phyloP scores from a whole-genome alignment of 2,329 filamentous ascomycete genomes.

The Myotisia sp. region DNA sequence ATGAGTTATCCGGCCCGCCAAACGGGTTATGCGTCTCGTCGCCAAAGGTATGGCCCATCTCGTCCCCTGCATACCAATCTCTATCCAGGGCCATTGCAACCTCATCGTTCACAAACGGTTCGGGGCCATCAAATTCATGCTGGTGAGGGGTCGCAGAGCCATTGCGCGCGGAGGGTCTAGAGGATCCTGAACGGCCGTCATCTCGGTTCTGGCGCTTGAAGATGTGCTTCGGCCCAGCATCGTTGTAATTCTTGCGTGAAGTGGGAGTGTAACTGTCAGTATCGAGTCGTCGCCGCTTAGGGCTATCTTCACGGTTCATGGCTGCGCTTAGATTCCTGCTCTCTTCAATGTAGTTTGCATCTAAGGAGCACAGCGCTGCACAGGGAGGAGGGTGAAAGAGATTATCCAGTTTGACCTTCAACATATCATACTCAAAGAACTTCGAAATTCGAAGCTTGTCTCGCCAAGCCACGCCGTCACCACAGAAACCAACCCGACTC shows the following conservation, averaged over 20 bases:
- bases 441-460: too few species aligned
- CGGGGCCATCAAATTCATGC: conserved; percentile 46
- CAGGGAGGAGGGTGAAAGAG: too few species aligned
- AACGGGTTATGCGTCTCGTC: conserved; percentile 92
- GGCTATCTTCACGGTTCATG: conserved; percentile 37
- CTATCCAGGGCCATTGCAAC: conserved; percentile 66
- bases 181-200: conserved; percentile 6
- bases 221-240: conserved; percentile 21
- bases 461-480: too few species aligned
- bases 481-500: too few species aligned
- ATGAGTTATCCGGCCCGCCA: conserved; percentile 56
- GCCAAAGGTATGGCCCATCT: conserved; percentile 71
- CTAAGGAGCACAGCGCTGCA: too few species aligned
- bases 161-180: conserved; percentile 19
- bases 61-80: conserved; percentile 86
- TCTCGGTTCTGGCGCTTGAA: conserved; percentile 8
- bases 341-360: too few species aligned
- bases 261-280: conserved; percentile 45
- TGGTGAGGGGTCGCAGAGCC: conserved; percentile 32
- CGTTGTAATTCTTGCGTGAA: conserved; percentile 27
- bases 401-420: too few species aligned
- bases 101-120: conserved; percentile 48
- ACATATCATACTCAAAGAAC: too few species aligned
- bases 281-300: conserved; percentile 54
- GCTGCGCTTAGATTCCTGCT: too few species aligned